Conservation (phyloP, 2,329 filamentous ascomycete species). For the Podosphaera fusca region DNA sequence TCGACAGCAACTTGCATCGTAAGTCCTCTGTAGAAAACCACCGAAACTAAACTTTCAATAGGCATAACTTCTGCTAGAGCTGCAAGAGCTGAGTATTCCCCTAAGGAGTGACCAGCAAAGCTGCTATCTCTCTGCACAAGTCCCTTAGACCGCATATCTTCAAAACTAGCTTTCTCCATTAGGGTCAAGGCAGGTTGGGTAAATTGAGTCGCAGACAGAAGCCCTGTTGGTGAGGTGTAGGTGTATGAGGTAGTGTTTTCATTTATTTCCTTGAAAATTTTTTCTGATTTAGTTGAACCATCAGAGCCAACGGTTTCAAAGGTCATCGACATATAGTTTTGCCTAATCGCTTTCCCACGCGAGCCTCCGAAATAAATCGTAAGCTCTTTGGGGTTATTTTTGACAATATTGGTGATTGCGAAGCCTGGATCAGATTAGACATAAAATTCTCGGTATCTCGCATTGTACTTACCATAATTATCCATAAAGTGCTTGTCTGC, state of each 20-base stretch:
- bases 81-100: constrained; percentile 92
- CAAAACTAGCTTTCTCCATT: constrained; percentile 99
- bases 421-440: constrained; percentile 35
- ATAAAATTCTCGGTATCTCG: constrained; percentile 1
- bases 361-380: constrained; percentile 96
- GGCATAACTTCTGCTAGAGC: constrained; percentile 96
- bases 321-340: constrained; percentile 99
- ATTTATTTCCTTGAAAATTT: constrained; percentile 95
- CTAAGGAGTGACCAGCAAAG: constrained; percentile 91
- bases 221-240: constrained; percentile 80
- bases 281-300: constrained; percentile 88
- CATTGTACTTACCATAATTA: constrained; percentile 56
- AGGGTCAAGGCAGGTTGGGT: constrained; percentile 91
- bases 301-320: constrained; percentile 93
- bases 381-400: constrained; percentile 97
- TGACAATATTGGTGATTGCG: constrained; percentile 95
- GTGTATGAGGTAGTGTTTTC: constrained; percentile 91
- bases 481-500: constrained; percentile 96
- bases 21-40: constrained; percentile 95
- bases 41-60: constrained; percentile 94
- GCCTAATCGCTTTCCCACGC: constrained; percentile 85
- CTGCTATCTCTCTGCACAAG: constrained; percentile 89
- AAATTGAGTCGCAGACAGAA: constrained; percentile 93
- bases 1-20: constrained; percentile 99
- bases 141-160: constrained; percentile 96